A percentile compares a stretch with the other conserved stretches of the same genome.
Evolutionary conservation across 1,284 basidiomycete genomes (phyloP).

Genomic region (Xerocomus amazonicus): DNA sequence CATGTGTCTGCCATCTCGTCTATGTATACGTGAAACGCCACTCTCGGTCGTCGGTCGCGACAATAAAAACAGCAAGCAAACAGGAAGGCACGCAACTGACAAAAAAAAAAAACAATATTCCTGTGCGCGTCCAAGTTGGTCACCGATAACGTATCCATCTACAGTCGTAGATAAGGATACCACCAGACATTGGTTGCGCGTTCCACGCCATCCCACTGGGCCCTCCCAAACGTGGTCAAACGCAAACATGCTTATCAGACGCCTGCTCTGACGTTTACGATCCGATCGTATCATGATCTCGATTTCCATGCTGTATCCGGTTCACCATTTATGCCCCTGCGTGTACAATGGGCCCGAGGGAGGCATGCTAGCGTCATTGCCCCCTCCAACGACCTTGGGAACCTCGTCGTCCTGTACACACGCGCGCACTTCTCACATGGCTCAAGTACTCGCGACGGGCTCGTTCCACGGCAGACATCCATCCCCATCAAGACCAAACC

Average conservation of each 20-base stretch:
- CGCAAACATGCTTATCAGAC: conserved; percentile 19
- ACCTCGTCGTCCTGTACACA: neutral
- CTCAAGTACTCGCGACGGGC: conserved; percentile 6
- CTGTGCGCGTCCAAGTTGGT: neutral
- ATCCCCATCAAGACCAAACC: conserved; percentile 33
- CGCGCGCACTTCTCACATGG: conserved; percentile 6
- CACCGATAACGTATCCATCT: conserved; percentile 1
- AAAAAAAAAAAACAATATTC: neutral
- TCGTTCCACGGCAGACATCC: neutral
- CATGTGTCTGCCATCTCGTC: neutral
- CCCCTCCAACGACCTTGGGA: neutral
- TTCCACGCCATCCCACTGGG: neutral
- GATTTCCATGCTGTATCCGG: conserved; percentile 1
- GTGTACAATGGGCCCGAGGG: neutral
- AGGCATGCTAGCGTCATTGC: neutral
- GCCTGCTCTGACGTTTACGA: conserved; percentile 4
- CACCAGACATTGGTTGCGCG: conserved; percentile 9
- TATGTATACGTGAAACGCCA: neutral
- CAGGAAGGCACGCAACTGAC: neutral
- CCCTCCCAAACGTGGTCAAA: neutral
- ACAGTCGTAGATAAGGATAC: conserved; percentile 19
- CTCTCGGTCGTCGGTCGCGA: neutral
- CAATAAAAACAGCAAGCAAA: conserved; percentile 1
- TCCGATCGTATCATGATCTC: conserved; percentile 2
- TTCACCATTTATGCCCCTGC: conserved; percentile 20